phyloP scores from a whole-genome alignment of 306 rosid genomes.

The Glycine tomentella region DNA sequence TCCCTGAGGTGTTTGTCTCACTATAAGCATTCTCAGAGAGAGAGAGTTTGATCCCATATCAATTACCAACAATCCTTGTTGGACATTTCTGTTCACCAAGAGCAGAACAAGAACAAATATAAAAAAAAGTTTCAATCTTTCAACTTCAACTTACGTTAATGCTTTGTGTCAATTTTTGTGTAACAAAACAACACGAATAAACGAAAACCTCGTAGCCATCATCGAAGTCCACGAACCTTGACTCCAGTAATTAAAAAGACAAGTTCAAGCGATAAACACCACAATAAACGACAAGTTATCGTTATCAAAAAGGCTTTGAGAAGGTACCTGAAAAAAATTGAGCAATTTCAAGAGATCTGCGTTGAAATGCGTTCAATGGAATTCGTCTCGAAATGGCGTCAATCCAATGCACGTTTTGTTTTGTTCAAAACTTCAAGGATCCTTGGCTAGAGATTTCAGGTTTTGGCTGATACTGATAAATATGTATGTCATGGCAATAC shows the following conservation, averaged over 20 bases:
- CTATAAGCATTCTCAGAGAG: too few species aligned
- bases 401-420: not conserved
- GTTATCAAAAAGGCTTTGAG: too few species aligned
- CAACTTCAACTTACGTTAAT: not conserved
- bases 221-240: slow-evolving; percentile 11
- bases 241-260: slow-evolving; percentile 10
- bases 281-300: not conserved
- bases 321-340: slow-evolving; percentile 35
- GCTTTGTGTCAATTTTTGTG: too few species aligned
- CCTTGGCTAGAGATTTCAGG: not conserved
- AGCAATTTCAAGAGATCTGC: slow-evolving; percentile 39
- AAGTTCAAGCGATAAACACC: not conserved
- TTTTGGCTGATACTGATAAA: too few species aligned
- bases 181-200: not conserved
- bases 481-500: not conserved
- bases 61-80: too few species aligned
- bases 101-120: too few species aligned
- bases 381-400: slow-evolving; percentile 26
- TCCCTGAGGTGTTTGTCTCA: too few species aligned
- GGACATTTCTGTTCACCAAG: too few species aligned
- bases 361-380: not conserved
- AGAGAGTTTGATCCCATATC: too few species aligned
- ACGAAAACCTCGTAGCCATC: not conserved
- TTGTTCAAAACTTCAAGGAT: not conserved
- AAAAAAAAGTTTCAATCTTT: not conserved